A percentile compares a stretch with the other conserved stretches of the same genome.
Conservation (phyloP, 73 alveolate genomes). For the Breviolum minutum region DNA sequence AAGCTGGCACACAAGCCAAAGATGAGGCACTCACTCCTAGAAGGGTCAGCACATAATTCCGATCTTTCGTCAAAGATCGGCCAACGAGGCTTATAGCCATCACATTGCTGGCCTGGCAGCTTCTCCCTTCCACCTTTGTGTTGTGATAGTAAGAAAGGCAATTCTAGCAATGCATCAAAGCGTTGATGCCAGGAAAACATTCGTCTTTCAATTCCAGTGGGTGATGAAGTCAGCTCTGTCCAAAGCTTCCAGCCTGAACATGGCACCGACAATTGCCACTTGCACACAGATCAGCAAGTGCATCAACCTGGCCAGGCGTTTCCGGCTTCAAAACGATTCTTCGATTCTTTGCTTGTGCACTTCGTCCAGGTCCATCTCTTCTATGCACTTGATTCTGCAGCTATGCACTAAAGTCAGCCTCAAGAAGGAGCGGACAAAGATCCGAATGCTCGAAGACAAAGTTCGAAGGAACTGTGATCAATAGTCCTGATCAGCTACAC, state of each 20-base stretch:
- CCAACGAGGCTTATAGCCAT: background rate
- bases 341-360: background rate
- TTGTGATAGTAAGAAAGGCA: background rate
- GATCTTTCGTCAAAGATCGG: background rate
- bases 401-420: background rate
- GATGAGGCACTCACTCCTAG: background rate
- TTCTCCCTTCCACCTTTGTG: background rate
- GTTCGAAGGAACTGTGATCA: slow-evolving; percentile 5
- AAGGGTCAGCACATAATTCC: background rate
- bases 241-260: background rate
- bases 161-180: background rate
- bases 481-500: background rate
- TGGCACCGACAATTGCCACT: background rate
- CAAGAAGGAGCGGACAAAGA: background rate
- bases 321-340: background rate
- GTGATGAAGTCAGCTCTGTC: no score
- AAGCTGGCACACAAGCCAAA: background rate
- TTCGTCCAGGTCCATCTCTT: background rate
- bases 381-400: background rate
- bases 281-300: background rate
- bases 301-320: background rate
- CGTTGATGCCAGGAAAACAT: no score
- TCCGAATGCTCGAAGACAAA: background rate
- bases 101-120: background rate
- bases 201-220: no score